These are phyloP conservation scores for Flaveria sonorensis DNA, from an alignment of 129 eudicot genomes.

Conservation along the genomic window DNA sequence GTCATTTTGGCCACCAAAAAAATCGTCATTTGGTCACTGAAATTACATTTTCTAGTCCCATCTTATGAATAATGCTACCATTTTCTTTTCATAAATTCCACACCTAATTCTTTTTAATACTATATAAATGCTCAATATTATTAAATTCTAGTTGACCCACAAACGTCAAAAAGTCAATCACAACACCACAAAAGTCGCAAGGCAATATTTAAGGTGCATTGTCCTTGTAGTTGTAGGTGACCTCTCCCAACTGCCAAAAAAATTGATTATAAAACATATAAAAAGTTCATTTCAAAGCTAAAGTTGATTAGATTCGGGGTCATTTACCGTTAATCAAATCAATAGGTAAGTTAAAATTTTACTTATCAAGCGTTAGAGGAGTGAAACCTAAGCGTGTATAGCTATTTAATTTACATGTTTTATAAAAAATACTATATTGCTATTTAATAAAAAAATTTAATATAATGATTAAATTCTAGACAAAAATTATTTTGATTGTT, in stretches of 20 bases:
- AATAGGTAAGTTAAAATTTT: too few relatives aligned
- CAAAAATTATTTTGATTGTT: background rate
- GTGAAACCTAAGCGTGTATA: too few relatives aligned
- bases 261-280: background rate
- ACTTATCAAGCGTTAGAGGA: too few relatives aligned
- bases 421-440: too few relatives aligned
- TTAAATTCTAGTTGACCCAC: conserved; percentile 9
- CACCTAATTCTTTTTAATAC: conserved; percentile 30
- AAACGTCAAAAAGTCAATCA: conserved; percentile 20
- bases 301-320: too few relatives aligned
- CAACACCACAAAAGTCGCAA: conserved; percentile 10
- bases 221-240: conserved; percentile 14
- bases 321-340: too few relatives aligned
- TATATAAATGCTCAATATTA: conserved; percentile 6
- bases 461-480: too few relatives aligned
- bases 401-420: too few relatives aligned
- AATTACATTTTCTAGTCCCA: conserved; percentile 21
- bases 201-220: conserved; percentile 1
- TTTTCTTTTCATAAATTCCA: conserved; percentile 18
- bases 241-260: conserved; percentile 1
- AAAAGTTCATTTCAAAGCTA: background rate
- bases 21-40: conserved; percentile 13
- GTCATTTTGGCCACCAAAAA: conserved; percentile 21
- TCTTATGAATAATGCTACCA: background rate
- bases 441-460: too few relatives aligned